A percentile compares a stretch with the other conserved stretches of the same genome.
phyloP scores from a whole-genome alignment of 495 filamentous ascomycete genomes.

The Rhizodiscina lignyota region DNA sequence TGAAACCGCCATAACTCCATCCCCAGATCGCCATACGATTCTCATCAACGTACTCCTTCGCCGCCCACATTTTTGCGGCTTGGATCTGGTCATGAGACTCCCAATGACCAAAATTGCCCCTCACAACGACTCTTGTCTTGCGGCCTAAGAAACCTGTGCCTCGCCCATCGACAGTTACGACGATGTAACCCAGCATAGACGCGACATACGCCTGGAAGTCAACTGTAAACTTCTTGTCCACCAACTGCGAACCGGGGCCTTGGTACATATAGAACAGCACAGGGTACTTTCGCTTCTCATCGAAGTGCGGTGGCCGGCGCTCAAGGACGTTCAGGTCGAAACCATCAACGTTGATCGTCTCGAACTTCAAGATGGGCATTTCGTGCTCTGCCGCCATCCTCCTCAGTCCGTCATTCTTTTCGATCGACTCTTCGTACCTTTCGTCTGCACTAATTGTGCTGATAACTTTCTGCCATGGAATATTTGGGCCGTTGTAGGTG shows the following conservation, averaged over 20 bases:
- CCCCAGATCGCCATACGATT: constrained; percentile 86
- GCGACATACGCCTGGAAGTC: constrained; percentile 89
- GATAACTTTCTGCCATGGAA: constrained; percentile 86
- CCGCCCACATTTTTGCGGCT: constrained; percentile 71
- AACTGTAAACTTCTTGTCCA: constrained; percentile 63
- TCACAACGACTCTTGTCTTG: constrained; percentile 60
- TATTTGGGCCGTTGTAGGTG: constrained; percentile 64
- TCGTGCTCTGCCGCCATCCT: constrained; percentile 57
- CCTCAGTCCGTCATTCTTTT: constrained; percentile 56
- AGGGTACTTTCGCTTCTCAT: constrained; percentile 71
- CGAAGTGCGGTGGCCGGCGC: constrained; percentile 79
- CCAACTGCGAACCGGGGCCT: constrained; percentile 76
- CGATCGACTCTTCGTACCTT: constrained; percentile 49
- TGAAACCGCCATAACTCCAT: constrained; percentile 95
- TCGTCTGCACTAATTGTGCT: constrained; percentile 56
- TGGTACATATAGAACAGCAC: constrained; percentile 89
- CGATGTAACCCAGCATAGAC: constrained; percentile 76
- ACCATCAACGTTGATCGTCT: constrained; percentile 67
- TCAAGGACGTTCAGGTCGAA: constrained; percentile 74
- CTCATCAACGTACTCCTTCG: constrained; percentile 70
- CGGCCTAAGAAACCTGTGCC: constrained; percentile 87
- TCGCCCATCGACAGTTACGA: constrained; percentile 85
- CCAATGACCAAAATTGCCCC: constrained; percentile 68
- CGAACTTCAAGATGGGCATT: constrained; percentile 70
- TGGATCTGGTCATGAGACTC: constrained; percentile 86